Evolutionary conservation across 805 yeast genomes (phyloP), one percentile per base, ranked within the genome.

Genomic region (Candida succiphila): DNA sequence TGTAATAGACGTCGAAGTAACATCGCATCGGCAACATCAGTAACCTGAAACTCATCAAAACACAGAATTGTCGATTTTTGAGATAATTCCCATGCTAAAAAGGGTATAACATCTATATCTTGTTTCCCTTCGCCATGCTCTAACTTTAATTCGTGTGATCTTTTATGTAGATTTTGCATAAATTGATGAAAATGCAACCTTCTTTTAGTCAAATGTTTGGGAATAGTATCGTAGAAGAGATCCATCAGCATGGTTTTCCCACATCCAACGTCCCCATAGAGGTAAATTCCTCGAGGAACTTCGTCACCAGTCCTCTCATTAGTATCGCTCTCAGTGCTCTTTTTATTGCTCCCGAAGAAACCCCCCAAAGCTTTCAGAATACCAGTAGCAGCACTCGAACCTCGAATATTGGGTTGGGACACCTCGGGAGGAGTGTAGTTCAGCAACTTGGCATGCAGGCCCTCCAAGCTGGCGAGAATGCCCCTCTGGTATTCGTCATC

Each of bases 171-270:
- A 45, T 76, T 72, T 53, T 92, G 97, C 96, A 92, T 92, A 56
- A 92, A 92, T 45, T 87, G 95, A 57, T 92, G 98, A 65, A 92
- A 92, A 56, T 92, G 98, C 30, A 89, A 65, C 42, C 98, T 68
- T 45, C 66, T 70, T 49, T 87, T 86, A 10, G 89, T 70, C 37
- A 92, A 62, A 51, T 81, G 84, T 0, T 57, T 33, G 0, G 97
- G 96, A 14, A 89, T 70, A 0, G 95, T 85, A 16, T 73, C 64
- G 58, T 88, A 92, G 49, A 92, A 92, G 43, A 92, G 64, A 56
- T 92, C 97, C 97, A 92, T 89, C 39, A 92, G 64, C 96, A 92
- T 89, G 7, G 98, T 92, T 52, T 92, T 89, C 4, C 98, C 98
- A 57, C 97, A 88, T 2, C 98, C 98, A 28, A 92, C 98, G 55